Evolutionary conservation across 192 early-diverging fungal species (phyloP).

Genomic region (Dissophora globulifera): DNA sequence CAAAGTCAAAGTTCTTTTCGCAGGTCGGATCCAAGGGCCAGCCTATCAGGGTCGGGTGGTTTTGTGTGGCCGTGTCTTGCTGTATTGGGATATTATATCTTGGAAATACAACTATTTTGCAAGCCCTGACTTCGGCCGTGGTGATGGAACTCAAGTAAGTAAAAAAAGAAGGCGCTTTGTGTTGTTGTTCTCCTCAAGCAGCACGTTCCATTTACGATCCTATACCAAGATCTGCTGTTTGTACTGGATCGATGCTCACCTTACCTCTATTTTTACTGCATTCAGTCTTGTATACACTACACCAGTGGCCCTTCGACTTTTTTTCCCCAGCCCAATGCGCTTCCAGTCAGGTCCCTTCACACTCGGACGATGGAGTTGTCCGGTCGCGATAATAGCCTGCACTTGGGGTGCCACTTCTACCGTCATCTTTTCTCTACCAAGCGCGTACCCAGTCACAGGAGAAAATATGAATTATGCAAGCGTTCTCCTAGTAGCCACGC

Average conservation of each 20-base stretch:
- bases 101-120: slow-evolving; percentile 16
- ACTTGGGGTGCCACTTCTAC: slow-evolving; percentile 38
- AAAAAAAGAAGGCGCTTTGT: no score
- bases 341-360: slow-evolving; percentile 55
- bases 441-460: slow-evolving; percentile 32
- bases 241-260: no score
- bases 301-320: slow-evolving; percentile 29
- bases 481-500: slow-evolving; percentile 10
- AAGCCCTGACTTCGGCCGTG: slow-evolving; percentile 30
- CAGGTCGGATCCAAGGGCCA: slow-evolving; percentile 15
- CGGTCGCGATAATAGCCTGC: slow-evolving; percentile 25
- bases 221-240: no score
- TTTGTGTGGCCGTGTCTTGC: slow-evolving; percentile 23
- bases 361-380: slow-evolving; percentile 24
- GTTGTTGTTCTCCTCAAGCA: no score
- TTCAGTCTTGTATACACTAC: slow-evolving; percentile 19
- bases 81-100: slow-evolving; percentile 20
- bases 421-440: slow-evolving; percentile 48
- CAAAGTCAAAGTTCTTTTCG: slow-evolving; percentile 23
- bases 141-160: slow-evolving; percentile 42
- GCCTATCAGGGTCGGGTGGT: slow-evolving; percentile 32
- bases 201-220: no score
- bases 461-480: slow-evolving; percentile 58
- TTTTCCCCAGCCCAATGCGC: slow-evolving; percentile 26
- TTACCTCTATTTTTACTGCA: not conserved